Evolutionary conservation across 164 flowering plant genomes (phyloP), one percentile per base, ranked within the genome.

Genomic region (Stephania yunnanensis): DNA sequence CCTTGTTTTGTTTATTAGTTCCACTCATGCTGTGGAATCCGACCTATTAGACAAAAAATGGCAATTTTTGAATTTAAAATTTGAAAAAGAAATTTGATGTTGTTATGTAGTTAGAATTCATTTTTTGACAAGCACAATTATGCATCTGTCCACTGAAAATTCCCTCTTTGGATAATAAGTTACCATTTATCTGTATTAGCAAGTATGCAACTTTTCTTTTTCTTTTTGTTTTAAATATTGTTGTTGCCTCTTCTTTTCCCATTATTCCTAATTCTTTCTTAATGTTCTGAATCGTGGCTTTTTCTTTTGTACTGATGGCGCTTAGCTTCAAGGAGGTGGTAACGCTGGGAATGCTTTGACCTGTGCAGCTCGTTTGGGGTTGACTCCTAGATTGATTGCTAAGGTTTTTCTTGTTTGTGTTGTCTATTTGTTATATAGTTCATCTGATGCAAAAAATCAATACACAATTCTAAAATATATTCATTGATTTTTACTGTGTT

Each of bases 291-390:
- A 48, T 48, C 53, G 13, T 48, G 53, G 53, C 11, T 55, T 55
- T 19, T 55, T 12, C 53, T 55, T 25, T 72, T 31, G 8, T 64
- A 1, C 10, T 8, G 46, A 66, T 7, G 11, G 78, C 80, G 53
- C 48, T 71, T 70, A 95, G 99, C 89, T 92, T 77, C 92, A 91
- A 86, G 98, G 99, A 70, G 99, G 98, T 76, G 97, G 98, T 25
- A 95, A 93, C 85, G 92, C 88, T 25, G 97, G 93, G 66, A 95
- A 93, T 87, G 96, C 97, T 68, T 85, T 89, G 76, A 93, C 98
- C 66, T 87, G 93, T 77, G 91, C 90, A 2, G 90, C 97, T 71
- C 97, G 97, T 61, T 82, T 93, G 79, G 98, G 99, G 53, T 85
- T 95, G 71, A 82, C 74, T 25, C 84, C 98, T 9, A 87, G 98